Conservation (phyloP, 768 basidiomycete species). For the Auriscalpium orientale region DNA sequence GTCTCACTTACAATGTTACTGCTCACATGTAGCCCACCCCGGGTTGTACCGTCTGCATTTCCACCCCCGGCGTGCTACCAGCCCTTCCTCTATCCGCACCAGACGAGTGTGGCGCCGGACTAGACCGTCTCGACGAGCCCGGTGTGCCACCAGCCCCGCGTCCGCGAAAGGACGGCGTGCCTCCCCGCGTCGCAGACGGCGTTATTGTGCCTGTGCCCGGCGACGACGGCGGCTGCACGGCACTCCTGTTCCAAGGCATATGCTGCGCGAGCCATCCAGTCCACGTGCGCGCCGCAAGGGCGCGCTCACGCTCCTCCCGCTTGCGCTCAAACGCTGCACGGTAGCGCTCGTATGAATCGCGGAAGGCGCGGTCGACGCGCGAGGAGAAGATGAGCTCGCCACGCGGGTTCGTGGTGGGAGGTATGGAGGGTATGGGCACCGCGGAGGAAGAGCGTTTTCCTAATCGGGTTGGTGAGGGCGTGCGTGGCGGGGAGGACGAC, state of each 20-base stretch:
- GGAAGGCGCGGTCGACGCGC: slow-evolving; percentile 71
- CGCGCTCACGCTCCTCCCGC: slow-evolving; percentile 55
- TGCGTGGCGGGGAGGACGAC: slow-evolving; percentile 28
- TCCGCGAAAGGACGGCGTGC: slow-evolving; percentile 2
- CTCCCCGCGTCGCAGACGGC: slow-evolving; percentile 8
- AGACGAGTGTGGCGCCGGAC: background rate
- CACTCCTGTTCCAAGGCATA: slow-evolving; percentile 19
- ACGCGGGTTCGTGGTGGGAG: slow-evolving; percentile 81
- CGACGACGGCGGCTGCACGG: slow-evolving; percentile 1
- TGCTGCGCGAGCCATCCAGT: slow-evolving; percentile 22
- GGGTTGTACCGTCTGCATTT: background rate
- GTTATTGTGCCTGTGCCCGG: slow-evolving; percentile 3
- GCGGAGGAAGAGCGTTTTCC: slow-evolving; percentile 35
- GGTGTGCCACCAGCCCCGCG: slow-evolving; percentile 2
- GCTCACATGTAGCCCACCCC: background rate
- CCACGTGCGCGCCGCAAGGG: slow-evolving; percentile 25
- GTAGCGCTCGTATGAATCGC: slow-evolving; percentile 91
- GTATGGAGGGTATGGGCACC: slow-evolving; percentile 67
- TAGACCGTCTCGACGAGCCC: slow-evolving; percentile 5
- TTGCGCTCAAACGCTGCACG: slow-evolving; percentile 78
- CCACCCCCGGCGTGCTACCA: background rate
- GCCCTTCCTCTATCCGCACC: background rate
- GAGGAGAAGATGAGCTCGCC: slow-evolving; percentile 96
- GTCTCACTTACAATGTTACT: too few species aligned
- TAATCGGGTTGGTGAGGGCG: slow-evolving; percentile 27